Evolutionary conservation across 2,329 filamentous ascomycete species (phyloP), one percentile per base, ranked within the genome.

Genomic region (Fusarium begoniae): DNA sequence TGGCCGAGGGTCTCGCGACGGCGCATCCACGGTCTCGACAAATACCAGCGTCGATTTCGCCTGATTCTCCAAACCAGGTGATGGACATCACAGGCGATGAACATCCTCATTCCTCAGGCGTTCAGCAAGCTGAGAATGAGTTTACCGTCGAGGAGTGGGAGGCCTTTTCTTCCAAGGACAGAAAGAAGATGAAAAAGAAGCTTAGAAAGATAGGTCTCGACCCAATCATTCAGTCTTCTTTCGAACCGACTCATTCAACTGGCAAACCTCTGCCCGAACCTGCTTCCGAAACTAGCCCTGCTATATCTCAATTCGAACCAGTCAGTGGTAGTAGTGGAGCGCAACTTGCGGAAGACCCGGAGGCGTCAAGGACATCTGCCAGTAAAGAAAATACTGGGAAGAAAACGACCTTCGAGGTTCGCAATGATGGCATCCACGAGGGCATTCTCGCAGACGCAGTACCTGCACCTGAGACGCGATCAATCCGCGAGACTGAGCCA

Each of bases 171-270:
- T 56, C 47, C 15, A 77, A 75, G 56, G 76, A 78, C 10, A 78
- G 64, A 44, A 78, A 77, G 47, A 72, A 69, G 45, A 75, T 78
- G 6, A 78, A 65, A 38, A 78, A 74, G 48, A 73, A 65, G 28
- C 60, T 78, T 20, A 74, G 62, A 61, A 75, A 74, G 62, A 66
- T 73, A 58, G 73, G 61, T 8, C 62, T 78, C 6, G 72, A 78
- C 13, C 40, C 61, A 11, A 48, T 78, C 37, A 40, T 77, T 18
- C 63, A 62, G 48, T 62, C 70, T 14, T 57, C 60, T 26, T 63
- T 68, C 22, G 48, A 56, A 24, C 26, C 57, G n/a, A 48, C 41
- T 43, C 32, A 38, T 44, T 38, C 51, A 20, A 45, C 48, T 30
- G 45, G 62, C 28, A 58, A 61, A 18, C 26, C 15, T n/a, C 45